phyloP scores from a whole-genome alignment of 2,329 filamentous ascomycete genomes.

The Elsinoe fawcettii region DNA sequence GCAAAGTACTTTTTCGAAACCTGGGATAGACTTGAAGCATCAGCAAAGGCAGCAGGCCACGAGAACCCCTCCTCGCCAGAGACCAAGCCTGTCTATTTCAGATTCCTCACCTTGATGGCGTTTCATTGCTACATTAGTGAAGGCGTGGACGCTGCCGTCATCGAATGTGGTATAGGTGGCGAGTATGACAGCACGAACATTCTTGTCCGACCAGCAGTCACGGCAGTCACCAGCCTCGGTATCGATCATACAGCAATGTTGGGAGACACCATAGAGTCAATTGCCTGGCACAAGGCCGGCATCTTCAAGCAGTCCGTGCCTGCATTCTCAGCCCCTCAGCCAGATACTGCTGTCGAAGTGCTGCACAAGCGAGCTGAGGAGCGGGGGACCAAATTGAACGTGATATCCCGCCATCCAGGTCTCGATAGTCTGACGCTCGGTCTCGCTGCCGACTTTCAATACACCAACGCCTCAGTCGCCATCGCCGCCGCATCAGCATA shows the following conservation, averaged over 20 bases:
- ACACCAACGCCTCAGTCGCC: conserved; percentile 54
- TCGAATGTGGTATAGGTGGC: conserved; percentile 92
- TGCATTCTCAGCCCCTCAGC: conserved; percentile 56
- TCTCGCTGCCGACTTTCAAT: conserved; percentile 55
- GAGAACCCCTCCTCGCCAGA: conserved; percentile 42
- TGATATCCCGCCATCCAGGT: conserved; percentile 44
- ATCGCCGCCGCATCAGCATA: conserved; percentile 54
- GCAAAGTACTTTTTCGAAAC: conserved; percentile 73
- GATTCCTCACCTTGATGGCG: conserved; percentile 81
- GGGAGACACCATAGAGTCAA: conserved; percentile 68
- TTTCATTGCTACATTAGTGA: conserved; percentile 74
- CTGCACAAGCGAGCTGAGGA: conserved; percentile 49
- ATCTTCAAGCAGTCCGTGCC: conserved; percentile 65
- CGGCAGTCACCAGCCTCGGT: conserved; percentile 70
- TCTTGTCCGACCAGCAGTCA: conserved; percentile 59
- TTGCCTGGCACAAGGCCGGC: conserved; percentile 88
- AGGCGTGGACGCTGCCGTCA: conserved; percentile 67
- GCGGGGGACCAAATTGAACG: conserved; percentile 40
- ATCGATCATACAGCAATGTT: conserved; percentile 80
- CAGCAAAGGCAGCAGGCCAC: conserved; percentile 43
- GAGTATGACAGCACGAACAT: conserved; percentile 92
- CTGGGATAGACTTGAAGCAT: conserved; percentile 60
- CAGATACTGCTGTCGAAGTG: conserved; percentile 47
- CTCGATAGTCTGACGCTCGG: conserved; percentile 46
- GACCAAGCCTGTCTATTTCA: conserved; percentile 84